A percentile compares a stretch with the other conserved stretches of the same genome.
Evolutionary conservation across 2,329 filamentous ascomycete species (phyloP).

Genomic region (Botrytis medusae): DNA sequence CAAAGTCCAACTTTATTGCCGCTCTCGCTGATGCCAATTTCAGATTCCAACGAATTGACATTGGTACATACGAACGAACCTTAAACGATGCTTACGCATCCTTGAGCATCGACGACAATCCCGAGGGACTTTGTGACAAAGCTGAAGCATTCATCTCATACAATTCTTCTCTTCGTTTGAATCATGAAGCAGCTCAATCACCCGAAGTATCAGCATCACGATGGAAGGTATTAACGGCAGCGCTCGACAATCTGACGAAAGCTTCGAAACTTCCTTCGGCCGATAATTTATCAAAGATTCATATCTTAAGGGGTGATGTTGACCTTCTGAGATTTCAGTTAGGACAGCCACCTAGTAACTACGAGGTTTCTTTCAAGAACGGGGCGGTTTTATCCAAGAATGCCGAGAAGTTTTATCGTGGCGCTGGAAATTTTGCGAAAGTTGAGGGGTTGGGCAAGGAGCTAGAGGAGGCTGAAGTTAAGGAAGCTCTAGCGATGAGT

Average conservation of each 20-base stretch:
- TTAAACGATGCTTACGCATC: constrained; percentile 24
- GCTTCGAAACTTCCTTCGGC: constrained; percentile 52
- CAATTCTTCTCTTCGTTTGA: constrained; percentile 42
- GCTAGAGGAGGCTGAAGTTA: constrained; percentile 46
- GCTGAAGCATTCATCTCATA: constrained; percentile 57
- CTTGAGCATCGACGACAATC: constrained; percentile 23
- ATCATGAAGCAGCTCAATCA: constrained; percentile 40
- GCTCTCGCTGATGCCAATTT: constrained; percentile 58
- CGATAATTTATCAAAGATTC: constrained; percentile 52
- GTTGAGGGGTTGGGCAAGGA: constrained; percentile 45
- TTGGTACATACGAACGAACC: constrained; percentile 52
- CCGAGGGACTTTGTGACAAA: constrained; percentile 52
- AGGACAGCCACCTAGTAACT: constrained; percentile 46
- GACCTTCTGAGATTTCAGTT: constrained; percentile 56
- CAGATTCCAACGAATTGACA: constrained; percentile 49
- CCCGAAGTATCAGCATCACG: constrained; percentile 36
- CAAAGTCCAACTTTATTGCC: constrained; percentile 54
- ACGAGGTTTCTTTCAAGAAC: constrained; percentile 46
- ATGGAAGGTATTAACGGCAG: constrained; percentile 55
- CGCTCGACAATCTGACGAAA: constrained; percentile 49
- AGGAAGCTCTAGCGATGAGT: constrained; percentile 50
- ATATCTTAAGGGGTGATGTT: constrained; percentile 54
- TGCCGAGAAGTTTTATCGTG: constrained; percentile 57
- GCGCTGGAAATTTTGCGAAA: constrained; percentile 44
- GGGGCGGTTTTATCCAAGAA: constrained; percentile 52